Base-by-base conservation (phyloP, 305 asterid species). In the Fraxinus nigra region DNA sequence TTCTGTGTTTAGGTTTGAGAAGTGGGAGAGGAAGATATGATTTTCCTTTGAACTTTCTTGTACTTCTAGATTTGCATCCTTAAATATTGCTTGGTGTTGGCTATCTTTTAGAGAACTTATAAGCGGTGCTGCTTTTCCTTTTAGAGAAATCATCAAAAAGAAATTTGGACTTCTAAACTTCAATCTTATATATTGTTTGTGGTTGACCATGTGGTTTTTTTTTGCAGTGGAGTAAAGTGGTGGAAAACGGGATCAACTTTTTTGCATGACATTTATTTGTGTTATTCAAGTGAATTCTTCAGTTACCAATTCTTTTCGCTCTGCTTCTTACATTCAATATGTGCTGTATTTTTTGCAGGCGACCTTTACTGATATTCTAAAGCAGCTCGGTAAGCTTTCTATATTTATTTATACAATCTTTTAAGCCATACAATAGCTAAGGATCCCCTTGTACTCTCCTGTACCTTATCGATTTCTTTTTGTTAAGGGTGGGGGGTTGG, bases 321-420 rank as follows among this genome's bases (percentile, higher is more conserved):
- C 26, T 54, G 65, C 65, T 5, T 6, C 65, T 54, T n/a, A 5
- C 56, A 14, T 54, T n/a, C 16, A 1, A 16, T 54, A 5, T 54
- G 24, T 18, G 4, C 24, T 18, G 3, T 82, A 75, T 63, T 46
- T 76, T 65, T 77, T 89, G 84, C 88, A 87, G 92, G 92, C 92
- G 13, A 87, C 91, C 79, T 89, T 87, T 82, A 87, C 88, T 26
- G 92, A 89, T 85, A 86, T 89, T 85, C 85, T 89, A 59, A 86
- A 89, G 87, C 86, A 84, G 67, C 92, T 89, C 7, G 90, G 92
- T 89, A 86, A 38, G 87, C 59, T 8, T 69, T 76, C 48, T 10
- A 9, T 14, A 20, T 26, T 46, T 46, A 3, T 46, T 46, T 46
- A 13, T 46, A 14, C 6, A 4, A 13, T 14, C 18, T 46, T 14